Conservation (phyloP, 2,329 filamentous ascomycete species). For the Aciculosporium take region DNA sequence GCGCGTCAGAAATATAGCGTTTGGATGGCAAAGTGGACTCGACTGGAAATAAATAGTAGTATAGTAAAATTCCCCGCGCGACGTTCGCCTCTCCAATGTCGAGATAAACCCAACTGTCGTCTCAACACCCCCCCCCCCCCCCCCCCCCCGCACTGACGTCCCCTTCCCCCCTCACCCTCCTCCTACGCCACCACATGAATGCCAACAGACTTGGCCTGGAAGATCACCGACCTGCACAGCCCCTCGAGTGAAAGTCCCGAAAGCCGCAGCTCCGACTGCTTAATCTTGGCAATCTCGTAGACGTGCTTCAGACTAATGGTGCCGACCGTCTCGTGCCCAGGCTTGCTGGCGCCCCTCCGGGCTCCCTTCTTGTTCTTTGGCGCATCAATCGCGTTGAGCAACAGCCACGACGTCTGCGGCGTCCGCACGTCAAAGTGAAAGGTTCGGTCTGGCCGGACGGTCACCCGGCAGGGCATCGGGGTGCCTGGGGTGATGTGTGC, state of each 20-base stretch:
- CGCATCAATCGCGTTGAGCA: constrained; percentile 71
- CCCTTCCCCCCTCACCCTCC: neutral
- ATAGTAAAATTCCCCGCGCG: too few species aligned
- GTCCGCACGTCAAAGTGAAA: constrained; percentile 91
- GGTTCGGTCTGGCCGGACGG: constrained; percentile 79
- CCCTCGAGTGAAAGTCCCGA: constrained; percentile 58
- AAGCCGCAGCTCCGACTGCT: constrained; percentile 62
- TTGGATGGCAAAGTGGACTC: too few species aligned
- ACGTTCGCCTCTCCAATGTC: too few species aligned
- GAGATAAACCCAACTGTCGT: too few species aligned
- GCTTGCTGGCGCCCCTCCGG: constrained; percentile 61
- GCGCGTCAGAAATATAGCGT: too few species aligned
- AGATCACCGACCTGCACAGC: constrained; percentile 60
- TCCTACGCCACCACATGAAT: constrained; percentile 52
- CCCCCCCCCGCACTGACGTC: too few species aligned
- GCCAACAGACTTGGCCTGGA: constrained; percentile 61
- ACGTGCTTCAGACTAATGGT: constrained; percentile 86
- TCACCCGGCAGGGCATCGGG: constrained; percentile 80
- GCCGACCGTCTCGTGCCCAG: constrained; percentile 66
- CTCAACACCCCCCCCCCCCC: too few species aligned
- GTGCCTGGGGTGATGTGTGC: constrained; percentile 69
- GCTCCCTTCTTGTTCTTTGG: constrained; percentile 59
- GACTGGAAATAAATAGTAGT: too few species aligned
- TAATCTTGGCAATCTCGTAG: constrained; percentile 96
- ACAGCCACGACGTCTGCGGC: constrained; percentile 80